Percentiles rank a stretch among this genome's conserved stretches.
Evolutionary conservation across 169 alveolate genomes (phyloP).

Genomic region (Besnoitia besnoiti): DNA sequence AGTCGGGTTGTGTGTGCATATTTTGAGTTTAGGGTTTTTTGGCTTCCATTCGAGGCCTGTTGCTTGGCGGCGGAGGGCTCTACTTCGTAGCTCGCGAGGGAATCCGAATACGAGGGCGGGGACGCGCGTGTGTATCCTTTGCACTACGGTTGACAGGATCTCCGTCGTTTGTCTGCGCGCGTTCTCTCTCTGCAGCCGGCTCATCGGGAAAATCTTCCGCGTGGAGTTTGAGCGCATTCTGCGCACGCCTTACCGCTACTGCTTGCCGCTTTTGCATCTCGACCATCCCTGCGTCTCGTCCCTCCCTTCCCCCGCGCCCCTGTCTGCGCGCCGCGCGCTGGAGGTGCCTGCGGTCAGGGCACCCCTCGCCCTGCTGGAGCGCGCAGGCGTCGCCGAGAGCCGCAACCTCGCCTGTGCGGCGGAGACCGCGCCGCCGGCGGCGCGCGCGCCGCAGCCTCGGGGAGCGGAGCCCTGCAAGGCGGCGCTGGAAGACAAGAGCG

Average conservation of each 20-base stretch:
- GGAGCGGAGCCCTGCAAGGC: neutral
- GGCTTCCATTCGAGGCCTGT: neutral
- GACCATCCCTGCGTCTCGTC: neutral
- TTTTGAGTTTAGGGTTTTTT: too few species aligned
- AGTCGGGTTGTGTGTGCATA: too few species aligned
- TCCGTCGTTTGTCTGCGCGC: neutral
- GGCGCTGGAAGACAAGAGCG: neutral
- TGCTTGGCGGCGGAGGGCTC: too few species aligned
- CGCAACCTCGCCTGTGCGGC: too few species aligned
- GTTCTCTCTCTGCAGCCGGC: slow-evolving; percentile 28
- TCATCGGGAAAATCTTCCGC: slow-evolving; percentile 47
- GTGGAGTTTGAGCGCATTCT: slow-evolving; percentile 51
- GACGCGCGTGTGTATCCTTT: too few species aligned
- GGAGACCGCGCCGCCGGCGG: neutral
- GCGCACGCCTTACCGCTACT: slow-evolving; percentile 36
- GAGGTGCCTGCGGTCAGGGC: too few species aligned
- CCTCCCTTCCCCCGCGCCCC: neutral
- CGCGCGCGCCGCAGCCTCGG: neutral
- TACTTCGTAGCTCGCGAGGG: too few species aligned
- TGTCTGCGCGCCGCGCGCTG: neutral
- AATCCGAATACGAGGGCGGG: too few species aligned
- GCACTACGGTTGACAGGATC: too few species aligned
- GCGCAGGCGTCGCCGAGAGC: too few species aligned
- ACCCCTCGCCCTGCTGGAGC: too few species aligned
- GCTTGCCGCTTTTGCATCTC: slow-evolving; percentile 48